Percentiles rank a stretch among this genome's conserved stretches.
phyloP scores from a whole-genome alignment of 768 basidiomycete species.

The Mycena vitilis region DNA sequence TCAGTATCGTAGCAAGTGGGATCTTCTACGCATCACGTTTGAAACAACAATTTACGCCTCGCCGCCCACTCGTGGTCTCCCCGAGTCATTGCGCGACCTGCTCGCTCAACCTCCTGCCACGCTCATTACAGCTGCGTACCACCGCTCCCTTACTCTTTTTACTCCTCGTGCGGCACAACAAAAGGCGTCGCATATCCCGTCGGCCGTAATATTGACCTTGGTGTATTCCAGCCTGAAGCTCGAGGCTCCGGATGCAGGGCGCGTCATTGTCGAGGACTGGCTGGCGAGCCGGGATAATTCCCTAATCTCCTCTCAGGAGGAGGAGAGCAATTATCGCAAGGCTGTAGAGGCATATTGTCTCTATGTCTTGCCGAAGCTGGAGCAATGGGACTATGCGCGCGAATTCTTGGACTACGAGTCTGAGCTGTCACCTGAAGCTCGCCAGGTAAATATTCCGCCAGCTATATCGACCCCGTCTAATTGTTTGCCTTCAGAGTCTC shows the following conservation, averaged over 20 bases:
- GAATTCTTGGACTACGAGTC: constrained; percentile 82
- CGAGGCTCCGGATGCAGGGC: constrained; percentile 68
- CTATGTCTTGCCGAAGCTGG: constrained; percentile 75
- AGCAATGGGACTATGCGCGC: constrained; percentile 83
- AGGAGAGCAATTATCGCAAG: constrained; percentile 74
- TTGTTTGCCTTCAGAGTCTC: constrained; percentile 46
- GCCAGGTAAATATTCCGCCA: constrained; percentile 59
- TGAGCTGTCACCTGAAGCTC: constrained; percentile 63
- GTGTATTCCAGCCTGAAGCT: constrained; percentile 77
- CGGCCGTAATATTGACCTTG: constrained; percentile 76
- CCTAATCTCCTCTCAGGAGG: constrained; percentile 39
- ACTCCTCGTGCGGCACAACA: constrained; percentile 55
- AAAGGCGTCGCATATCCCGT: constrained; percentile 70
- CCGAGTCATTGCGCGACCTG: constrained; percentile 62
- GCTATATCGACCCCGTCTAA: constrained; percentile 24
- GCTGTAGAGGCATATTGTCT: constrained; percentile 83
- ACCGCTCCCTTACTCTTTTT: constrained; percentile 76
- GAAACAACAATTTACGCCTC: constrained; percentile 80
- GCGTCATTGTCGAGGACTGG: constrained; percentile 84
- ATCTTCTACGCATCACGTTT: constrained; percentile 85
- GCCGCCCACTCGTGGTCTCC: constrained; percentile 60
- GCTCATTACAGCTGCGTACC: constrained; percentile 66
- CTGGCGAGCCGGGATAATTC: constrained; percentile 66
- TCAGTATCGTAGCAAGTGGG: constrained; percentile 82
- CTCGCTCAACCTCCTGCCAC: constrained; percentile 69